Evolutionary conservation across 768 basidiomycete species (phyloP).

Genomic region (Epithele typhae): DNA sequence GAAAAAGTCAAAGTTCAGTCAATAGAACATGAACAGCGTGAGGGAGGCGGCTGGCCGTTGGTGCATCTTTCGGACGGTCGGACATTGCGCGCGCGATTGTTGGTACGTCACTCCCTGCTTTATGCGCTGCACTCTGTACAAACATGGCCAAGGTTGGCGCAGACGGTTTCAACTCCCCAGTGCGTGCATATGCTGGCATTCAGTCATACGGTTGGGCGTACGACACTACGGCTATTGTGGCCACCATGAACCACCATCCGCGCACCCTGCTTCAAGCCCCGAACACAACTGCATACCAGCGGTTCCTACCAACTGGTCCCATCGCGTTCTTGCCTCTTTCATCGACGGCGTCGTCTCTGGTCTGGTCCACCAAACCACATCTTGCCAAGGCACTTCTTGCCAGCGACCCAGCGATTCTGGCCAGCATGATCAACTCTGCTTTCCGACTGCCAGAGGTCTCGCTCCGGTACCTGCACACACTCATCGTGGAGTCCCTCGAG

Average conservation of each 20-base stretch:
- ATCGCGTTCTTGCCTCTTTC: slow-evolving; percentile 93
- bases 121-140: neutral
- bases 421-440: slow-evolving; percentile 82
- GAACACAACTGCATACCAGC: slow-evolving; percentile 85
- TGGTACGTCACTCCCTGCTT: slow-evolving; percentile 48
- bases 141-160: slow-evolving; percentile 74
- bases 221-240: slow-evolving; percentile 84
- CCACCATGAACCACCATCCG: slow-evolving; percentile 74
- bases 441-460: slow-evolving; percentile 81
- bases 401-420: slow-evolving; percentile 58
- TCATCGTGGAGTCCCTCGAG: slow-evolving; percentile 51
- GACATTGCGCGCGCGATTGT: slow-evolving; percentile 63
- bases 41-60: slow-evolving; percentile 71
- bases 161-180: slow-evolving; percentile 93
- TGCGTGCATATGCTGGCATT: slow-evolving; percentile 81
- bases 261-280: slow-evolving; percentile 55
- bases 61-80: slow-evolving; percentile 68
- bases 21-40: slow-evolving; percentile 49
- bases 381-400: slow-evolving; percentile 70
- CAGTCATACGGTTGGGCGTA: slow-evolving; percentile 91
- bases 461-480: slow-evolving; percentile 58
- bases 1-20: slow-evolving; percentile 73
- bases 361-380: slow-evolving; percentile 86
- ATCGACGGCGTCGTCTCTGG: slow-evolving; percentile 74
- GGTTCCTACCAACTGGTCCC: slow-evolving; percentile 93